Base-by-base conservation (phyloP, 345 rosid species). In the Chamaenerion angustifolium region DNA sequence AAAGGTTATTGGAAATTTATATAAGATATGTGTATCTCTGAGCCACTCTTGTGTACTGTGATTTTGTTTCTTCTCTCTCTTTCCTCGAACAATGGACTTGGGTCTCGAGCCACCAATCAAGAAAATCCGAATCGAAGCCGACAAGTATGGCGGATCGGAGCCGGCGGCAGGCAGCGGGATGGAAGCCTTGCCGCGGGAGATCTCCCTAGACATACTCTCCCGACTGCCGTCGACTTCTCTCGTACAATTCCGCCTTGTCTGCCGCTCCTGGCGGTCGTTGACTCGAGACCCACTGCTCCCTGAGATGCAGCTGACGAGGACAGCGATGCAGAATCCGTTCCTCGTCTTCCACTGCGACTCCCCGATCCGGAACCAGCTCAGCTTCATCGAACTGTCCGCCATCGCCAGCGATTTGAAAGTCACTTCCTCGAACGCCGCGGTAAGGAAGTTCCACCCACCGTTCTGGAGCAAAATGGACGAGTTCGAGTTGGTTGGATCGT, bases 401-500 rank as follows among this genome's bases (percentile, higher is more conserved):
- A 31, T 8, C 0, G 68, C 50, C 10, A 10, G 10, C 1, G 52
- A 49, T 12, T 16, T 5, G 40, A 27, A 6, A 12, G 2, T 11
- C 25, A 31, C n/a, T 15, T 42, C 23, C 55, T 9, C 15, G 42
- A 65, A 68, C 49, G 37, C 37, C 37, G 3, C 37, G 37, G 37
- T 8, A 8, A 63, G 68, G 54, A 70, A 51, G 61, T 56, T 75
- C 41, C 37, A 21, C 18, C 37, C 37, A 10, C 78, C 75, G 1
- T 31, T 31, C 25, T 21, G 25, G 25, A 21, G 25, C 37, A 31
- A 31, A 31, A 63, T 72, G 65, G 62, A 64, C 0, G 75, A 72
- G 45, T 78, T 69, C 18, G 58, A 71, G 8, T 64, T 71, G 40
- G 66, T 75, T 8, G 84, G 76, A 3, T 75, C 80, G 6, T 75